Evolutionary conservation across 352 stramenopile genomes (phyloP).

Genomic region (Phytophthora fragariae): DNA sequence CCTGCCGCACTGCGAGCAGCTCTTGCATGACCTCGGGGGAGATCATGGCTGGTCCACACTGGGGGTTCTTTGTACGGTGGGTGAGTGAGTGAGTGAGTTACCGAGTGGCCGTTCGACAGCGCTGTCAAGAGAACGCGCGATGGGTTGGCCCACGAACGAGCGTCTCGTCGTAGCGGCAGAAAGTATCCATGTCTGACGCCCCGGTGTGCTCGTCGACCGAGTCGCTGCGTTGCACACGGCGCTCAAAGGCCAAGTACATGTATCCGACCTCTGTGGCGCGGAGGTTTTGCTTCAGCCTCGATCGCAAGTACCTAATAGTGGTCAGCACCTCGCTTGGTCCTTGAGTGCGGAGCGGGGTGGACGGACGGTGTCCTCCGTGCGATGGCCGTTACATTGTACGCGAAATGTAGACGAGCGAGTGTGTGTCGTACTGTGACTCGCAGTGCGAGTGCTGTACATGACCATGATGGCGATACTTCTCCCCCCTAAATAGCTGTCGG

Average conservation of each 20-base stretch:
- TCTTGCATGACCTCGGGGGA: conserved; percentile 50
- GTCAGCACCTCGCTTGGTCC: neutral
- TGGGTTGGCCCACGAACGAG: neutral
- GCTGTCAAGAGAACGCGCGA: conserved; percentile 7
- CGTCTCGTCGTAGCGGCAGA: conserved; percentile 16
- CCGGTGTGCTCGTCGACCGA: conserved; percentile 1
- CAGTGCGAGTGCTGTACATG: neutral
- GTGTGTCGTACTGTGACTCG: neutral
- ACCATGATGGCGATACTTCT: neutral
- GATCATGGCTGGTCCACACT: conserved; percentile 31
- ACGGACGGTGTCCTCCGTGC: neutral
- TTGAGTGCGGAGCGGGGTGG: neutral
- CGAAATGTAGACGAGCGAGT: neutral
- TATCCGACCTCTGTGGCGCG: neutral
- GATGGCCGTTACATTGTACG: neutral
- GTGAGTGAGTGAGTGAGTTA: conserved; percentile 16
- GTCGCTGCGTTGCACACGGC: conserved; percentile 8
- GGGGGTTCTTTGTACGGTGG: conserved; percentile 1
- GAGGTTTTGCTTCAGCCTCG: neutral
- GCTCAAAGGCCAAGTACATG: neutral
- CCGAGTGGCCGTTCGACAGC: conserved; percentile 18
- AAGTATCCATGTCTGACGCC: conserved; percentile 21
- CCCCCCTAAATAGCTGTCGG: neutral
- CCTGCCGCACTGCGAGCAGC: conserved; percentile 40
- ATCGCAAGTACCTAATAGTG: neutral